These are phyloP conservation scores for Prunus dulcis DNA, from an alignment of 306 rosid species.

Conservation along the genomic window DNA sequence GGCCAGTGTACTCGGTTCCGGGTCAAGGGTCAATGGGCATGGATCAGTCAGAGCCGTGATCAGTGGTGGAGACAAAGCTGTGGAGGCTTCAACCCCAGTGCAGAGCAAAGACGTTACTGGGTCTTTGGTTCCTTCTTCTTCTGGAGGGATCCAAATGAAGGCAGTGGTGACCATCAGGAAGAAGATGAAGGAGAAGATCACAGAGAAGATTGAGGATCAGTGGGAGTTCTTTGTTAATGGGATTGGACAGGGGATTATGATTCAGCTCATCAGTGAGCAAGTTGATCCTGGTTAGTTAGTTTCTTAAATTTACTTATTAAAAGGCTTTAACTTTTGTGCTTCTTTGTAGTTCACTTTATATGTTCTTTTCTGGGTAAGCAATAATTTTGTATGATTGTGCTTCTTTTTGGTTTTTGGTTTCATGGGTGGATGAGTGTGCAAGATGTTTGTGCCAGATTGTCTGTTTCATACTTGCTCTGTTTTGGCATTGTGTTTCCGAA, in stretches of 20 bases:
- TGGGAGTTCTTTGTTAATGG: constrained; percentile 74
- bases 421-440: not conserved
- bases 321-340: not conserved
- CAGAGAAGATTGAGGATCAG: constrained; percentile 62
- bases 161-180: constrained; percentile 69
- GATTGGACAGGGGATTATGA: constrained; percentile 76
- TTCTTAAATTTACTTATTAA: not conserved
- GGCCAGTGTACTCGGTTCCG: not conserved
- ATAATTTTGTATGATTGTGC: not conserved
- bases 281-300: constrained; percentile 63
- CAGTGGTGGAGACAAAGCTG: constrained; percentile 50
- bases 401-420: not conserved
- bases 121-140: constrained; percentile 28
- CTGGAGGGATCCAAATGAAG: constrained; percentile 47
- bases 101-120: constrained; percentile 36
- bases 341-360: not conserved
- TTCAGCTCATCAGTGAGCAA: constrained; percentile 68
- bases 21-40: constrained; percentile 17
- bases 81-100: constrained; percentile 22
- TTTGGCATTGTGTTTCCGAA: not conserved
- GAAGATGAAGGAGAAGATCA: constrained; percentile 67
- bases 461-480: not conserved
- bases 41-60: constrained; percentile 41
- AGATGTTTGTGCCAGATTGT: not conserved
- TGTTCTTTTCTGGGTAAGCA: not conserved